A percentile compares a stretch with the other conserved stretches of the same genome.
phyloP scores from a whole-genome alignment of 768 basidiomycete genomes.

The Termitomyces sp. region DNA sequence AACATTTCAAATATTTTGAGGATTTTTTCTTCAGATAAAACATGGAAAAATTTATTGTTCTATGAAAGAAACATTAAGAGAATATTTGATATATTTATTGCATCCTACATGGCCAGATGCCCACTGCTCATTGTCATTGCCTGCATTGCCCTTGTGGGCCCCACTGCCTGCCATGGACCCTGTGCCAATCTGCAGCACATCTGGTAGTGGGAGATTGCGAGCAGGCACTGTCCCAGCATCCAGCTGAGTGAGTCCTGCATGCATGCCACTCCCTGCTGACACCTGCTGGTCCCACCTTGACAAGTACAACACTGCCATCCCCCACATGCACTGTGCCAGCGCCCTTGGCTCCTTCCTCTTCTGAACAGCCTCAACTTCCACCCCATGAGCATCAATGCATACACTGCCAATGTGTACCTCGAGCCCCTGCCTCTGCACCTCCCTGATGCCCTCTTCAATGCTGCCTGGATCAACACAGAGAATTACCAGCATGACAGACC shows the following conservation, averaged over 20 bases:
- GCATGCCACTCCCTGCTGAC: conserved; percentile 13
- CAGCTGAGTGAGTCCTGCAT: too few species aligned
- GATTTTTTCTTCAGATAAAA: too few species aligned
- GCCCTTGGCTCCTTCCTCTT: conserved; percentile 90
- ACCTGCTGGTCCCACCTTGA: conserved; percentile 85
- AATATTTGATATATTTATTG: too few species aligned
- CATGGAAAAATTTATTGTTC: too few species aligned
- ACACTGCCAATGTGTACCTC: conserved; percentile 78
- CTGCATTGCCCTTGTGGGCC: too few species aligned
- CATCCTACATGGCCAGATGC: too few species aligned
- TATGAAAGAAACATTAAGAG: too few species aligned
- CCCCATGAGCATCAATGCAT: conserved; percentile 86
- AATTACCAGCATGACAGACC: conserved; percentile 86
- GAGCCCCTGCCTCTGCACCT: conserved; percentile 75
- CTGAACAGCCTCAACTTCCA: conserved; percentile 95
- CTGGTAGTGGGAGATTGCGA: conserved; percentile 92
- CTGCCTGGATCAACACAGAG: conserved; percentile 93
- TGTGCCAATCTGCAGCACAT: conserved; percentile 48
- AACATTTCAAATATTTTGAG: too few species aligned
- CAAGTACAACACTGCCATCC: conserved; percentile 92
- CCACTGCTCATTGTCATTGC: too few species aligned
- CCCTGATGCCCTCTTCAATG: conserved; percentile 91
- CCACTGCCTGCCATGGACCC: too few species aligned
- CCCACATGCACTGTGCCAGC: conserved; percentile 84
- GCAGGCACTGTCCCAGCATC: conserved; percentile 81